Evolutionary conservation across 1,284 basidiomycete species (phyloP), one percentile per base, ranked within the genome.

Genomic region (Pseudozyma pruni): DNA sequence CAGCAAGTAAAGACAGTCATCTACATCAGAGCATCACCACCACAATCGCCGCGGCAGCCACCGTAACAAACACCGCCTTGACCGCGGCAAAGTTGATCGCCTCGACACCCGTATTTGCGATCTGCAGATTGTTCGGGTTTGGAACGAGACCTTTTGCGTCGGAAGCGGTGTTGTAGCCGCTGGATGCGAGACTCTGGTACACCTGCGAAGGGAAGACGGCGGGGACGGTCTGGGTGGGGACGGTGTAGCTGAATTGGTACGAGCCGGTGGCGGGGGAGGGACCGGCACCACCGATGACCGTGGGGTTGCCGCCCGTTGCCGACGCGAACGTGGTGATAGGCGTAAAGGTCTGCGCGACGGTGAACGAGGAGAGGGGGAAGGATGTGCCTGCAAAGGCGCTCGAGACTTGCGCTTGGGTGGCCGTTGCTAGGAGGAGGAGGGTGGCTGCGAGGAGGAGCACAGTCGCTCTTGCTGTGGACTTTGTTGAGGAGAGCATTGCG

Each of bases 211-310:
- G 54, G 49, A 27, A 52, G 22, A 59, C 41, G 9, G 59, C 61
- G 4, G 58, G 52, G 3, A 75, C 54, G 6, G 73, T 68, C 4
- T 50, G 37, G 3, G 64, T 59, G 32, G 74, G 74, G 7, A 57
- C 53, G 13, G 55, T 60, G 62, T 77, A 77, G 29, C 41, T 40
- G 53, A 50, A 77, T 14, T 56, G 41, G 27, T 73, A 73, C 3
- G 57, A 49, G 20, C 13, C 5, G 2, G 75, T 63, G 23, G 67
- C 62, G 14, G 68, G 58, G 0, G 64, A 59, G 1, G 75, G 75
- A n/a, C 75, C 75, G 2, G 68, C 56, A n/a, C 75, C 75, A 25
- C 48, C 56, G 20, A 77, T 68, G 11, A 60, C 52, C 27, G 69
- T 72, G 4, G 64, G 64, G 19, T 66, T 66, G 43, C 58, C 56